Evolutionary conservation across 805 yeast species (phyloP).

Genomic region (Martiniozyma abietophila): DNA sequence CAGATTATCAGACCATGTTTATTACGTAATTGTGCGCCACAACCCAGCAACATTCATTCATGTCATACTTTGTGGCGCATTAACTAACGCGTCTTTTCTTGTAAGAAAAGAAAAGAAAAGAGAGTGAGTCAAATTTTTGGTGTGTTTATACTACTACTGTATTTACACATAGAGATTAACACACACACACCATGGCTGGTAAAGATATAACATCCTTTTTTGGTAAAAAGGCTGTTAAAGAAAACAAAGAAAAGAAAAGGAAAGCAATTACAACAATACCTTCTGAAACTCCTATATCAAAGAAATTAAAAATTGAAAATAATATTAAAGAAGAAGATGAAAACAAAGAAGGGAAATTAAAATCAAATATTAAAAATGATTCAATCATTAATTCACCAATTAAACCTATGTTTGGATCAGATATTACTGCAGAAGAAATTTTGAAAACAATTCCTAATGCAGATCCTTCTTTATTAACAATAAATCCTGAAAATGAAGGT

Average conservation of each 20-base stretch:
- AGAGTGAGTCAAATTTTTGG: too few species aligned
- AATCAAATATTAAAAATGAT: conserved; percentile 1
- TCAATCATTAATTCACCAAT: background rate
- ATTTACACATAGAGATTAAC: too few species aligned
- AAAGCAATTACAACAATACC: background rate
- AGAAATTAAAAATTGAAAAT: conserved; percentile 1
- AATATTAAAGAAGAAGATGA: background rate
- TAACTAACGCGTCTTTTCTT: too few species aligned
- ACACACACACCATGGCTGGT: too few species aligned
- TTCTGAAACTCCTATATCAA: background rate
- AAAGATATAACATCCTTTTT: conserved; percentile 15
- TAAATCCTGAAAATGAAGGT: conserved; percentile 38
- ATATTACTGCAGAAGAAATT: conserved; percentile 40
- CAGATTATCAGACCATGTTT: too few species aligned
- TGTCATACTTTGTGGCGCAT: too few species aligned
- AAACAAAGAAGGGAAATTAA: background rate
- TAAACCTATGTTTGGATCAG: background rate
- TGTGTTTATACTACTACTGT: too few species aligned
- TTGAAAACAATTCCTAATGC: conserved; percentile 68
- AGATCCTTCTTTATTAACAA: conserved; percentile 31
- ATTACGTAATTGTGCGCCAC: too few species aligned
- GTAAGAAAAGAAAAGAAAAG: too few species aligned
- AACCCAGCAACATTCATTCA: too few species aligned
- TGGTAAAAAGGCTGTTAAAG: conserved; percentile 20
- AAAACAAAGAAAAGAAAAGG: conserved; percentile 6